Conservation (phyloP, 139 green algal genomes). For the Chlamydomonas schloesseri region DNA sequence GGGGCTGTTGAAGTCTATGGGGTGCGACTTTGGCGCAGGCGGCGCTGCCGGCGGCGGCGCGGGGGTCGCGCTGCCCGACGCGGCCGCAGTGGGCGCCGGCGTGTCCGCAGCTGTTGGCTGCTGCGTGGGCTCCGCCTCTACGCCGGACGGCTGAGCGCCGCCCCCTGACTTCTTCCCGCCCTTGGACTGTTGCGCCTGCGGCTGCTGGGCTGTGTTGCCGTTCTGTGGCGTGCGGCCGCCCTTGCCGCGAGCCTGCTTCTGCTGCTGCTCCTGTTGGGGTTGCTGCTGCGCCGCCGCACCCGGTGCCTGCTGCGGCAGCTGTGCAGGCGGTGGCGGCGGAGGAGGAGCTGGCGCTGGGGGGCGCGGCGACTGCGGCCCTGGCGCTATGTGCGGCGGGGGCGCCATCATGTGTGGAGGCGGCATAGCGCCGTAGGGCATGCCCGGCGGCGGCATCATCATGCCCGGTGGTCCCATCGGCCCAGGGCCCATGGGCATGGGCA, state of each 20-base stretch:
- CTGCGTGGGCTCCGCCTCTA: not conserved
- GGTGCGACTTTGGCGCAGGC: constrained; percentile 19
- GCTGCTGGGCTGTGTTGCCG: no score
- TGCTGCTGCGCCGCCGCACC: not conserved
- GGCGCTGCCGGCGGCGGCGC: not conserved
- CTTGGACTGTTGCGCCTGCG: no score
- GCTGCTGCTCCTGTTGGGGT: no score
- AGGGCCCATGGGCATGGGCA: not conserved
- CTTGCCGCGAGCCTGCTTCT: not conserved
- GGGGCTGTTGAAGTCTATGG: constrained; percentile 1
- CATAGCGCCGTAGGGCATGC: no score
- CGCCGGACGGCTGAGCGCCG: no score
- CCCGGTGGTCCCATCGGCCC: not conserved
- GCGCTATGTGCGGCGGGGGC: not conserved
- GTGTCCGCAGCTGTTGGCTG: not conserved
- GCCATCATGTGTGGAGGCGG: not conserved
- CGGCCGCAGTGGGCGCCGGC: no score
- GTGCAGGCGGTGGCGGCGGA: not conserved
- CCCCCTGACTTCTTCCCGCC: no score
- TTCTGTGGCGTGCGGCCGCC: no score
- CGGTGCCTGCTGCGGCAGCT: not conserved
- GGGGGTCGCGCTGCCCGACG: not conserved
- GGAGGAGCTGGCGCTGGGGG: not conserved
- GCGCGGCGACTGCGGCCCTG: no score
- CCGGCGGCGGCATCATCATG: not conserved